phyloP scores from a whole-genome alignment of 768 basidiomycete species.

The Mycena maculata region DNA sequence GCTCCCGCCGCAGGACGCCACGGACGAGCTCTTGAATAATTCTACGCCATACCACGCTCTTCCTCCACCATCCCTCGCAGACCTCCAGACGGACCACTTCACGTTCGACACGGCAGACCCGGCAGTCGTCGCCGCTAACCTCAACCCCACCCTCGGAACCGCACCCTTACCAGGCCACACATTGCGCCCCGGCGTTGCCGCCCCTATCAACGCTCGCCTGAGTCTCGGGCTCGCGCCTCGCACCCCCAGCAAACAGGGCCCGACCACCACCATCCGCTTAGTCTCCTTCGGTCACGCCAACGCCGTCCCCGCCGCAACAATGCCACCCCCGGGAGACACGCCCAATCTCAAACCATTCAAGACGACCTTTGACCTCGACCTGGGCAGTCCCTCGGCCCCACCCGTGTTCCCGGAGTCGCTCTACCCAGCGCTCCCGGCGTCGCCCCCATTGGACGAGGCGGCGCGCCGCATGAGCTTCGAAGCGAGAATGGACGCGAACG shows the following conservation, averaged over 20 bases:
- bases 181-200: slow-evolving; percentile 69
- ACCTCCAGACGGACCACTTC: slow-evolving; percentile 60
- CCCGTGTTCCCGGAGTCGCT: slow-evolving; percentile 17
- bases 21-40: slow-evolving; percentile 53
- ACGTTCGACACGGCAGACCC: slow-evolving; percentile 49
- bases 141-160: slow-evolving; percentile 44
- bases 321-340: slow-evolving; percentile 50
- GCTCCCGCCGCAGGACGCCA: slow-evolving; percentile 29
- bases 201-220: slow-evolving; percentile 68
- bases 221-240: slow-evolving; percentile 65
- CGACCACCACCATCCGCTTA: slow-evolving; percentile 65
- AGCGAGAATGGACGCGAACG: slow-evolving; percentile 18
- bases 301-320: slow-evolving; percentile 27
- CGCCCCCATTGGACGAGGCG: slow-evolving; percentile 28
- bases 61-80: slow-evolving; percentile 42
- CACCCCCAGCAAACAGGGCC: slow-evolving; percentile 48
- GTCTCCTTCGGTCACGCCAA: slow-evolving; percentile 52
- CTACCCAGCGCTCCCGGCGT: slow-evolving; percentile 27
- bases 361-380: slow-evolving; percentile 75
- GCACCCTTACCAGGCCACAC: slow-evolving; percentile 71
- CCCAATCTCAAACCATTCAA: slow-evolving; percentile 75
- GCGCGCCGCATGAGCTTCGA: slow-evolving; percentile 33
- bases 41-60: slow-evolving; percentile 59
- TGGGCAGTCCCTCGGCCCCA: slow-evolving; percentile 61
- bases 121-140: slow-evolving; percentile 40